Base-by-base conservation (phyloP, 352 stramenopile genomes). In the Globisporangium abappressorium region DNA sequence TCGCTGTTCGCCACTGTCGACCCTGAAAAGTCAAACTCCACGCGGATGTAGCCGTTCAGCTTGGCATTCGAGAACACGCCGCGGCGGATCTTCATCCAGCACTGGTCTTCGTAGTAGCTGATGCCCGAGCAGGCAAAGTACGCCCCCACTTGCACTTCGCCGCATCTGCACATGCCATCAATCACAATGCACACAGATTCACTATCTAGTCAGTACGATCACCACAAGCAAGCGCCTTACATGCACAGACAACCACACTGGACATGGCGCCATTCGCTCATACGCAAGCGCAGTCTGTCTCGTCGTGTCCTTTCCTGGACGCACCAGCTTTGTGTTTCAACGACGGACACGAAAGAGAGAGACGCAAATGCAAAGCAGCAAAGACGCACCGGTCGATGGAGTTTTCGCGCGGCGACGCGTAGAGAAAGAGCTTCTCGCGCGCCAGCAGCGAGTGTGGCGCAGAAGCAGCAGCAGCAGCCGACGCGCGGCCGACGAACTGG, bases 41-140 rank as follows among this genome's bases (percentile, higher is more conserved):
- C 85, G 30, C 85, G 85, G 30, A 93, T 71, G 72, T 90, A 93
- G 14, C 85, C 85, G 69, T 85, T 90, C 59, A 80, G 77, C 58
- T 80, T 78, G 46, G 81, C 76, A 56, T 88, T 93, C 30, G 85
- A 92, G 65, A 93, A 93, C 57, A 79, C 78, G 34, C 85, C 85
- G 49, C 82, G 85, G 34, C 82, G 85, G 72, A 92, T 91, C 65
- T 92, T 87, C 65, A 93, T 80, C 85, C 85, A 93, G 66, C 82
- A 77, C 57, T 90, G 74, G 66, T 87, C 65, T 3, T 82, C 79
- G 47, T 86, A 86, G 49, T 79, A 85, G 0, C 77, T 64, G 9
- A 90, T 57, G 43, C 73, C 65, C 5, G 79, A 87, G 64, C 82
- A 91, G 4, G 83, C 83, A 57, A 93, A 90, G 66, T 93, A 92